phyloP scores from a whole-genome alignment of 441 rosid species.

The Cnidoscolus chayamansa region DNA sequence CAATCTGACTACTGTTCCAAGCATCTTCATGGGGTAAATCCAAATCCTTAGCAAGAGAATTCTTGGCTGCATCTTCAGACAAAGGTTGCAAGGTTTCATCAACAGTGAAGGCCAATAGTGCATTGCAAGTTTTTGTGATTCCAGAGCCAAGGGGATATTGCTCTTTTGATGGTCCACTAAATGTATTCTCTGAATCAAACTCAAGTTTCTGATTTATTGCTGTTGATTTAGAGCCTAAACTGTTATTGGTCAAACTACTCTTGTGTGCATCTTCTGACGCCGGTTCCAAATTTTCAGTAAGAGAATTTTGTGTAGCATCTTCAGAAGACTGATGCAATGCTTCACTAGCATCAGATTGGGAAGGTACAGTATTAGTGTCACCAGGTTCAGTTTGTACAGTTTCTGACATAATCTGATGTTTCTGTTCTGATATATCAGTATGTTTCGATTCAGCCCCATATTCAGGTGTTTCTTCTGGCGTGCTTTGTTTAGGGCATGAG shows the following conservation, averaged over 20 bases:
- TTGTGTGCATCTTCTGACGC: slow-evolving; percentile 14
- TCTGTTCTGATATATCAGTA: slow-evolving; percentile 17
- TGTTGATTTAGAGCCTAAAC: slow-evolving; percentile 17
- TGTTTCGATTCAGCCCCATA: slow-evolving; percentile 24
- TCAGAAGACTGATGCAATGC: slow-evolving; percentile 20
- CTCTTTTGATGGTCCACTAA: slow-evolving; percentile 23
- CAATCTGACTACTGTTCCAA: slow-evolving; percentile 11
- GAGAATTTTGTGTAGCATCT: slow-evolving; percentile 13
- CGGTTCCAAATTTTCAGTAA: slow-evolving; percentile 6
- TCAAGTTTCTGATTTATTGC: slow-evolving; percentile 21
- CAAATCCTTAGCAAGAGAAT: slow-evolving; percentile 7
- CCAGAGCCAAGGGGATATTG: slow-evolving; percentile 9
- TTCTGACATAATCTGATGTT: slow-evolving; percentile 18
- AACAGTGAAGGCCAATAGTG: slow-evolving; percentile 3
- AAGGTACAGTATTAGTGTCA: slow-evolving; percentile 14
- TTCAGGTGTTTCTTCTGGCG: slow-evolving; percentile 25
- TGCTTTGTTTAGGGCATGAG: slow-evolving; percentile 29
- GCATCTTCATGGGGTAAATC: slow-evolving; percentile 15
- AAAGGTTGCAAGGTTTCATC: slow-evolving; percentile 17
- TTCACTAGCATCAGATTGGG: background rate
- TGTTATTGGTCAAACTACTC: slow-evolving; percentile 18
- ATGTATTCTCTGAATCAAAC: slow-evolving; percentile 22
- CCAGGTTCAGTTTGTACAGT: slow-evolving; percentile 23
- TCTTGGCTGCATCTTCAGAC: slow-evolving; percentile 19
- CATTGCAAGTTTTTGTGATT: slow-evolving; percentile 8